Base-by-base conservation (phyloP, 2,329 filamentous ascomycete species). In the Dichotomopilus funicola region DNA sequence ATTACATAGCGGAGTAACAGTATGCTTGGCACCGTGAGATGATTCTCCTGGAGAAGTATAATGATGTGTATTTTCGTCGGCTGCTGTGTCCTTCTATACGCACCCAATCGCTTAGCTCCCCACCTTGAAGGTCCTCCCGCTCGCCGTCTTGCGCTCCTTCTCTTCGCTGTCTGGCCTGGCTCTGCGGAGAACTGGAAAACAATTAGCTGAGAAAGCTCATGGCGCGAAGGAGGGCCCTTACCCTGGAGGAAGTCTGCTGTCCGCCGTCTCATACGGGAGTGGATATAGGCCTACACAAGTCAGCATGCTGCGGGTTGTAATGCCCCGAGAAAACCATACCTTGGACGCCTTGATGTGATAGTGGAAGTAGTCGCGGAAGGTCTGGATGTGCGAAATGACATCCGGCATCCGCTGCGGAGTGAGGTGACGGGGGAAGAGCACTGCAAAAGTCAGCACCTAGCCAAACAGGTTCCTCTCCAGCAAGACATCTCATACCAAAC, bases 301-400 rank as follows among this genome's bases (percentile, higher is more conserved):
- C 51, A 49, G 52, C 33, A 3, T 2, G 2, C 35, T 12, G 3
- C 6, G 5, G 41, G n/a, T 7, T 0, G 6, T 8, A 3, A n/a
- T 1, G 4, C 27, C 0, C 42, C 27, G 6, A 12, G 33, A 10
- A 9, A 40, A 9, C 55, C 40, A 51, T 71, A 85, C 83, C 79
- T 99, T 99, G 60, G 91, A 96, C 35, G 94, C 95, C 76, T 99
- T 99, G 75, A 99, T 99, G 74, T 99, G 94, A 73, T 99, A 99
- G 73, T 99, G 94, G 80, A 99, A 99, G 74, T 99, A 99, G 70
- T 99, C 94, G 63, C 94, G 89, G 88, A 99, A 99, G 11, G 94
- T 99, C 75, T 99, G 95, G 66, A 99, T 97, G 72, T 99, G 95
- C 50, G 91, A 96, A 65, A 99, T 99, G 70, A 95, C 91, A 63